phyloP scores from a whole-genome alignment of 345 rosid genomes.

The Acer negundo region DNA sequence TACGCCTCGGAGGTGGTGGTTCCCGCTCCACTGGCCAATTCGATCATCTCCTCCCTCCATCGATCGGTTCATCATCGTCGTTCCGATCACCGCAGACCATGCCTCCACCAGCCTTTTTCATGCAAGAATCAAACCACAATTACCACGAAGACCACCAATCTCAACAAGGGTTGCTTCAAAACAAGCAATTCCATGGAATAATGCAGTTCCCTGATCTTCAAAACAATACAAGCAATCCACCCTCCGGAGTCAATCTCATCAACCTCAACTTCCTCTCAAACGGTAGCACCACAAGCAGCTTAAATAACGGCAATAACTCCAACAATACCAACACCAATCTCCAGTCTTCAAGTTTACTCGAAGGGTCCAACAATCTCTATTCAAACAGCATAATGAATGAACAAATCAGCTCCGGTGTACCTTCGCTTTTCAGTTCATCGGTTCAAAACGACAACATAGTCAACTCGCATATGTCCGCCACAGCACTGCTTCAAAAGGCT shows the following conservation, averaged over 20 bases:
- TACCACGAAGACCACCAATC: constrained; percentile 47
- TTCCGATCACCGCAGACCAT: constrained; percentile 31
- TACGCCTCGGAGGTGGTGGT: constrained; percentile 49
- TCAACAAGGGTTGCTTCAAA: constrained; percentile 42
- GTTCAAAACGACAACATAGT: constrained; percentile 43
- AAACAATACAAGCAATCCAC: constrained; percentile 18
- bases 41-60: constrained; percentile 51
- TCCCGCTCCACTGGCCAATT: constrained; percentile 36
- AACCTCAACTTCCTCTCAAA: constrained; percentile 55
- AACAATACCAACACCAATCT: constrained; percentile 35
- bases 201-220: constrained; percentile 55
- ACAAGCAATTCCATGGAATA: constrained; percentile 43
- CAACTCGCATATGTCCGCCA: constrained; percentile 66
- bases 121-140: constrained; percentile 56
- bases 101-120: constrained; percentile 48
- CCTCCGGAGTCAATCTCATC: constrained; percentile 40
- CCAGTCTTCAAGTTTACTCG: constrained; percentile 37
- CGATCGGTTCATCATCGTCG: constrained; percentile 41
- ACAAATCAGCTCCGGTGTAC: constrained; percentile 45
- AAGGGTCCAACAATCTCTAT: constrained; percentile 39
- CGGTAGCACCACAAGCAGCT: constrained; percentile 18
- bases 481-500: constrained; percentile 82
- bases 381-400: constrained; percentile 44
- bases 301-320: constrained; percentile 34
- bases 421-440: constrained; percentile 55